These are phyloP conservation scores for Yarrowia deformans DNA, from an alignment of 805 yeast species.

Conservation along the genomic window DNA sequence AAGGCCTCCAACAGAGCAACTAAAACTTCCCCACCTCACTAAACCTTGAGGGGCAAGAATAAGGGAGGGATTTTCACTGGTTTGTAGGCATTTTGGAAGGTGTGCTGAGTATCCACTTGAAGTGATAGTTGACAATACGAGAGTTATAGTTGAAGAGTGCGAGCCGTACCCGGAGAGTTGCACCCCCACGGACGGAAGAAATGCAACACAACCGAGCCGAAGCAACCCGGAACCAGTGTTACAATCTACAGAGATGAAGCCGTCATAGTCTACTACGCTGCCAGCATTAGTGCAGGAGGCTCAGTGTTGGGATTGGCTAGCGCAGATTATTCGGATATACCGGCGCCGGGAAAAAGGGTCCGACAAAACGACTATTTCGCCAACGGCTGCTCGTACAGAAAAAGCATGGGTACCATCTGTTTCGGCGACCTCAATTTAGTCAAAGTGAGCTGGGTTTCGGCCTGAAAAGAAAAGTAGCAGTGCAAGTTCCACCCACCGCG, in stretches of 20 bases:
- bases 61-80: not conserved
- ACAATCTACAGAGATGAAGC: not conserved
- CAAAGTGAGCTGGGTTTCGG: conserved; percentile 25
- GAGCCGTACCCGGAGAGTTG: no score
- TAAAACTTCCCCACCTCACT: conserved; percentile 17
- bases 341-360: not conserved
- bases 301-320: conserved; percentile 35
- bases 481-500: conserved; percentile 2
- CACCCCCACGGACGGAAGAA: not conserved
- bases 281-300: conserved; percentile 15
- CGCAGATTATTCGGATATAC: conserved; percentile 16
- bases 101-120: not conserved
- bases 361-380: conserved; percentile 4
- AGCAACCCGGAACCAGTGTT: conserved; percentile 7
- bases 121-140: not conserved
- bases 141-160: no score
- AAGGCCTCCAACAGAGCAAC: conserved; percentile 1
- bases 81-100: not conserved
- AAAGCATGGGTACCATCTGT: conserved; percentile 36
- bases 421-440: conserved; percentile 30
- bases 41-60: not conserved
- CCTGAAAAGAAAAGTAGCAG: not conserved
- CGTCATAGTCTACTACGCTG: conserved; percentile 15
- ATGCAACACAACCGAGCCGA: not conserved
- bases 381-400: conserved; percentile 25